Evolutionary conservation across 2,329 filamentous ascomycete genomes (phyloP), one percentile per base, ranked within the genome.

Genomic region (Exophiala alcalophila): DNA sequence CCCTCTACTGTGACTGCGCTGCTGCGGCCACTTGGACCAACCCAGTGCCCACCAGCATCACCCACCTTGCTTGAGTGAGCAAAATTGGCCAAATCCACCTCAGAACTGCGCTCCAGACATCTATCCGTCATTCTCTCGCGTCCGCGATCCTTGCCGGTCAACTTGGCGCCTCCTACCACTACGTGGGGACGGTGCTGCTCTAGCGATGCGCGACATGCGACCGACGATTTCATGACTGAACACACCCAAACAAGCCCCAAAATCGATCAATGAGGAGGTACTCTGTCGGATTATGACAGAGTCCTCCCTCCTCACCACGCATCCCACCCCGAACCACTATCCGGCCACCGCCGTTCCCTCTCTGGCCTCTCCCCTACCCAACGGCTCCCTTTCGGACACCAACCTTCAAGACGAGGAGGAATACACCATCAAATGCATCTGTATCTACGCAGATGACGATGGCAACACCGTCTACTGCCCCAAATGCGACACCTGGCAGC

Each of bases 381-480:
- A 70, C 57, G 66, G 68, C 50, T 59, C 61, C 46, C 57, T 64
- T 37, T 66, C 67, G 40, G 65, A 69, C 55, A 63, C 61, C 37
- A 61, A 61, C 54, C 57, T 59, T 40, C 60, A 62, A 48, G 68
- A 69, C 35, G 68, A 70, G 49, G 68, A 71, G 49, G 68, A 68
- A 49, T 94, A 94, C 66, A 94, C 87, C 47, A 96, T 97, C 72
- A 95, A 94, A 74, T 98, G 92, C 77, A 94, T 97, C 58, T 98
- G 92, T 70, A 82, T 82, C 64, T 96, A 85, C 67, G 73, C 81
- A 64, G 89, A 94, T 71, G 92, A 98, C 74, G 92, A 98, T 73
- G 92, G 92, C 67, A 91, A 87, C 67, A 98, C 92, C 47, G 94
- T 98, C 50, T 88, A 90, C 67, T 98, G 92, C 74, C 92, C 97